phyloP scores from a whole-genome alignment of 1,139 yeast genomes.

The Meyerozyma sp. region DNA sequence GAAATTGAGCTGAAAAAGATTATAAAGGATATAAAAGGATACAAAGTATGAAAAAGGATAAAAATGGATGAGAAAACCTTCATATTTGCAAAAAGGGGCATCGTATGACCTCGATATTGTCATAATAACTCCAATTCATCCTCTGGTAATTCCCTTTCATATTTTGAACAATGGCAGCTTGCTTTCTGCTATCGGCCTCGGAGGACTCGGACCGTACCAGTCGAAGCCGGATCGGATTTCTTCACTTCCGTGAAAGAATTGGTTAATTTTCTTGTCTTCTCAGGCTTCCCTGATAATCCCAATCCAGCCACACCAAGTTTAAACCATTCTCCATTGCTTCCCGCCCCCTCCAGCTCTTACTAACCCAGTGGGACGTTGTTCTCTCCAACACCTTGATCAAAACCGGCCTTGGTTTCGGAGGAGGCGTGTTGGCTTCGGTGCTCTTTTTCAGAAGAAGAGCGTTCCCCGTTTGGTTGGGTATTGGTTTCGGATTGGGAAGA shows the following conservation, averaged over 20 bases:
- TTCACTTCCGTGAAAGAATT: too few relatives aligned
- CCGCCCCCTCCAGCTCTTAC: constrained; percentile 7
- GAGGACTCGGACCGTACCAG: too few relatives aligned
- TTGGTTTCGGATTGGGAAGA: constrained; percentile 95
- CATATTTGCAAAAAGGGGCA: too few relatives aligned
- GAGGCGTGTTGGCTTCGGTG: constrained; percentile 93
- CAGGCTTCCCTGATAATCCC: too few relatives aligned
- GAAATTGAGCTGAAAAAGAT: too few relatives aligned
- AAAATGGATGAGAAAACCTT: background rate
- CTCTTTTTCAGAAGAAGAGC: constrained; percentile 87
- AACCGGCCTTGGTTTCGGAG: constrained; percentile 97
- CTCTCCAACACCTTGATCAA: constrained; percentile 90
- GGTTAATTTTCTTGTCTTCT: background rate
- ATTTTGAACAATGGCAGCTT: too few relatives aligned
- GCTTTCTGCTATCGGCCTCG: too few relatives aligned
- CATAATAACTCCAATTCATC: too few relatives aligned
- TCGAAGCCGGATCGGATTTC: too few relatives aligned
- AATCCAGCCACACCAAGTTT: too few relatives aligned
- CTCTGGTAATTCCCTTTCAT: too few relatives aligned
- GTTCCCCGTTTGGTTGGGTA: constrained; percentile 95
- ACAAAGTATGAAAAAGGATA: background rate
- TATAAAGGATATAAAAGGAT: background rate
- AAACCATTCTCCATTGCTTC: background rate
- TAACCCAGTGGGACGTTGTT: constrained; percentile 84
- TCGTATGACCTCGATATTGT: too few relatives aligned